phyloP scores from a whole-genome alignment of 805 yeast species.

The Yarrowia porcina region DNA sequence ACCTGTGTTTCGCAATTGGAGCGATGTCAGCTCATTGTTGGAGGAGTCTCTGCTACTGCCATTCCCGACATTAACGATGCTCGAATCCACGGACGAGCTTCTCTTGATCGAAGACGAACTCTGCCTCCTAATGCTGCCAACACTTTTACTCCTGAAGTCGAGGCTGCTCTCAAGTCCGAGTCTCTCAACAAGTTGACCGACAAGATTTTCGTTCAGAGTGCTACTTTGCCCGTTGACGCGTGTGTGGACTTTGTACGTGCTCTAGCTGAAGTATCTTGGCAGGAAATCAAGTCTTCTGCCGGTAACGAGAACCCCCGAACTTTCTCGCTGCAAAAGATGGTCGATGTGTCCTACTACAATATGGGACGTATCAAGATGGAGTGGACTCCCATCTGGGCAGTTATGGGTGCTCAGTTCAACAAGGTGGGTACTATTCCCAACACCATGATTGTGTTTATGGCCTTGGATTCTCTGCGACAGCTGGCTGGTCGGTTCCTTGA shows the following conservation, averaged over 20 bases:
- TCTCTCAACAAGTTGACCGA: conserved; percentile 58
- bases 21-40: conserved; percentile 79
- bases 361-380: conserved; percentile 95
- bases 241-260: conserved; percentile 86
- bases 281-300: conserved; percentile 87
- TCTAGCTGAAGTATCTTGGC: conserved; percentile 77
- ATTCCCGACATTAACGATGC: conserved; percentile 85
- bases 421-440: conserved; percentile 79
- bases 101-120: conserved; percentile 13
- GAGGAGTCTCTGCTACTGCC: conserved; percentile 77
- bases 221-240: conserved; percentile 74
- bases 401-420: conserved; percentile 86
- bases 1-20: conserved; percentile 86
- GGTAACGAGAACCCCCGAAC: conserved; percentile 80
- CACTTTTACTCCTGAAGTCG: conserved; percentile 34
- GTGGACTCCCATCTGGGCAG: conserved; percentile 94
- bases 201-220: conserved; percentile 78
- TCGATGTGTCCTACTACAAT: conserved; percentile 95
- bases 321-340: conserved; percentile 90
- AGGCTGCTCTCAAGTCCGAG: conserved; percentile 37
- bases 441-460: conserved; percentile 75
- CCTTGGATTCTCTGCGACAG: conserved; percentile 91
- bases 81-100: conserved; percentile 41
- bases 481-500: conserved; percentile 87
- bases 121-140: conserved; percentile 27